Evolutionary conservation across 2,329 filamentous ascomycete genomes (phyloP).

Genomic region (Colletotrichum spinosum): DNA sequence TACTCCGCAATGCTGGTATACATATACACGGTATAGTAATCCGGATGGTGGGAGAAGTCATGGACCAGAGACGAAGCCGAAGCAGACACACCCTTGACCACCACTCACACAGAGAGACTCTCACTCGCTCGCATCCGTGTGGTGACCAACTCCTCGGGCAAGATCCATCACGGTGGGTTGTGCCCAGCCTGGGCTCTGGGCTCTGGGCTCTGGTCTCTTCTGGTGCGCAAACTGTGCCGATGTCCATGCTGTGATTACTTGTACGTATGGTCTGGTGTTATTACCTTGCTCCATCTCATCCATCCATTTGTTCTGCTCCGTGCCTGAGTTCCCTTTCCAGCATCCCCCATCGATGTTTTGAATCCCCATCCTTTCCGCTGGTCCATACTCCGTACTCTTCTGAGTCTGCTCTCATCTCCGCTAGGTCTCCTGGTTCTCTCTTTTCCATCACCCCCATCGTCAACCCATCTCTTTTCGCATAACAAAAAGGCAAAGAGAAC

Average conservation of each 20-base stretch:
- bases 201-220: not conserved
- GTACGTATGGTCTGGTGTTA: slow-evolving; percentile 3
- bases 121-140: not conserved
- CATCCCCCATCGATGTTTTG: not conserved
- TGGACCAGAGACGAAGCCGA: too few species aligned
- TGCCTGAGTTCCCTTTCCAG: not conserved
- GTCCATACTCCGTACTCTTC: too few species aligned
- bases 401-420: not conserved
- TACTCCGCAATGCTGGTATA: too few species aligned
- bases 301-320: slow-evolving; percentile 1
- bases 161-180: slow-evolving; percentile 33
- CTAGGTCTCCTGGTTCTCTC: not conserved
- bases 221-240: slow-evolving; percentile 23
- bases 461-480: not conserved
- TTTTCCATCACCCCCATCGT: not conserved
- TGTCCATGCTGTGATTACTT: slow-evolving; percentile 17
- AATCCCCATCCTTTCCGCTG: too few species aligned
- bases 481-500: not conserved
- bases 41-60: too few species aligned
- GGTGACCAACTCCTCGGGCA: slow-evolving; percentile 9
- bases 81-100: not conserved
- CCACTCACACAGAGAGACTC: not conserved
- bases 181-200: slow-evolving; percentile 26
- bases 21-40: too few species aligned
- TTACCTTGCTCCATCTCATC: slow-evolving; percentile 30